Base-by-base conservation (phyloP, 768 basidiomycete species). In the Suillus variegatus region DNA sequence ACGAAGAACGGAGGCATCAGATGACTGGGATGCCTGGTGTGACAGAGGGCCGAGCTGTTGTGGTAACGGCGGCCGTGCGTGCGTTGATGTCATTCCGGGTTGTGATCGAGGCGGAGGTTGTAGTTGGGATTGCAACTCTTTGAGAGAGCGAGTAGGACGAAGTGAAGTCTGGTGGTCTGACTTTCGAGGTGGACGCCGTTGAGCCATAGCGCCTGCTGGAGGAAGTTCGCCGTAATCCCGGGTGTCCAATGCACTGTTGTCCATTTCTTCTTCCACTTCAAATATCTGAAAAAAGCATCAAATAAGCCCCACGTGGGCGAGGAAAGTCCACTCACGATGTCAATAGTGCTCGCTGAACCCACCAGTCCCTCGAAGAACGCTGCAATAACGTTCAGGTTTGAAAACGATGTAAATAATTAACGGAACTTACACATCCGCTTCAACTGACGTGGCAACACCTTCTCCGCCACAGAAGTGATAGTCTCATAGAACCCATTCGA, bases 321-420 rank as follows among this genome's bases (percentile, higher is more conserved):
- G 43, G n/a, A 22, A 40, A 47, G 63, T 16, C 20, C 41, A 62
- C 86, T 22, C 72, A 93, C 92, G 8, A 87, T 85, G 68, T 90
- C 89, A 64, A 95, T 94, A 70, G 93, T 90, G 4, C 84, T 81
- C 65, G 82, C 87, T 2, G 86, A 82, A 3, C 93, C 92, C n/a
- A 82, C 86, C 16, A 94, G 75, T 12, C 90, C 89, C 68, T 95
- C 94, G 65, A 95, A 88, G 55, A 94, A 81, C 25, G 88, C 93
- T 95, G 41, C 10, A 13, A 40, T 13, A 10, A 28, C 18, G 25
- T 32, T 60, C 12, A n/a, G 22, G 51, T 44, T 51, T 25, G 18
- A 57, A 12, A 22, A 69, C 38, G 4, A 60, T 52, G 58, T 8
- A 18, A 25, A 9, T 58, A 9, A 61, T 55, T 8, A n/a, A 64